These are phyloP conservation scores for Cyberlindnera japonica DNA, from an alignment of 805 yeast genomes.

Conservation along the genomic window DNA sequence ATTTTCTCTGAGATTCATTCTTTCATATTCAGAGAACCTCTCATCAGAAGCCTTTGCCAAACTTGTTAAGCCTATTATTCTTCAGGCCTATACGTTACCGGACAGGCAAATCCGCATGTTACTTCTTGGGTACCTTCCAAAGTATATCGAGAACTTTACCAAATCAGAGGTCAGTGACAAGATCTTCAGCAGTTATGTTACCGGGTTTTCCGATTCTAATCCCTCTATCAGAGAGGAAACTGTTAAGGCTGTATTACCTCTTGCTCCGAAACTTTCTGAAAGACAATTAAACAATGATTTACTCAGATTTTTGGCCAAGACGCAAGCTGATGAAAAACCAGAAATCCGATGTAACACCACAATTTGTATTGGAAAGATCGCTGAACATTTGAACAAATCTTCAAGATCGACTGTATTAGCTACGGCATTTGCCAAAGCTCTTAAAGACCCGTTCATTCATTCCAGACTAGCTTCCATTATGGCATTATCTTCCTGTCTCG, in stretches of 20 bases:
- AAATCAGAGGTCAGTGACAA: constrained; percentile 63
- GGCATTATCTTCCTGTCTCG: constrained; percentile 64
- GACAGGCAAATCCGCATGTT: constrained; percentile 77
- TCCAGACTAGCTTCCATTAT: constrained; percentile 72
- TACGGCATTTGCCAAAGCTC: constrained; percentile 81
- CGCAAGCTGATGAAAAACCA: constrained; percentile 73
- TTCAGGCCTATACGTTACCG: constrained; percentile 56
- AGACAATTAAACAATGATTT: constrained; percentile 86
- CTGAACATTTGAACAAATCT: constrained; percentile 48
- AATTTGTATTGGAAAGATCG: constrained; percentile 61
- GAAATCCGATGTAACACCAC: constrained; percentile 78
- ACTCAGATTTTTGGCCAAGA: constrained; percentile 72
- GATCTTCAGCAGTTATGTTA: constrained; percentile 63
- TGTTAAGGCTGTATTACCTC: constrained; percentile 53
- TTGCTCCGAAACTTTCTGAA: constrained; percentile 64
- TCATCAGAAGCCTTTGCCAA: constrained; percentile 37
- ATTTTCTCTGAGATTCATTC: constrained; percentile 27
- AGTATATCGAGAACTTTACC: constrained; percentile 46
- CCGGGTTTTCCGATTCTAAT: constrained; percentile 85
- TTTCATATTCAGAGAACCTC: constrained; percentile 30
- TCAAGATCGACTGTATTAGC: constrained; percentile 72
- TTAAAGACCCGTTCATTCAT: constrained; percentile 74
- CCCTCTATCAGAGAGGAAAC: constrained; percentile 78
- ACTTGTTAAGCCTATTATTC: constrained; percentile 56
- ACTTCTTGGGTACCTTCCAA: constrained; percentile 61